phyloP scores from a whole-genome alignment of 192 early-diverging fungal genomes.

The Coemansia furcata region DNA sequence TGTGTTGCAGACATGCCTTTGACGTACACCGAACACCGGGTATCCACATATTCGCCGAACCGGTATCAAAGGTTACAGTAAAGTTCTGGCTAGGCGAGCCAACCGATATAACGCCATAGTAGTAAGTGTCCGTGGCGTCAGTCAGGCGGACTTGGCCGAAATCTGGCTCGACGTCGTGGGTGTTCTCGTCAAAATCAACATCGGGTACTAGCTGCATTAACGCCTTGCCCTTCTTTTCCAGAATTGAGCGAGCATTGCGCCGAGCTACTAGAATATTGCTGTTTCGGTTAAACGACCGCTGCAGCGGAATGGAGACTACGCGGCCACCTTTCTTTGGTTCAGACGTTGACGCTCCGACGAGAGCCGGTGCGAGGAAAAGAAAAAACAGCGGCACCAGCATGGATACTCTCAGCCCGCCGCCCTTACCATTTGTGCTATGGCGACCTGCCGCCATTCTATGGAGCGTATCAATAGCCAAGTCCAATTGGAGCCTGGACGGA shows the following conservation, averaged over 20 bases:
- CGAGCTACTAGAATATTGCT: slow-evolving; percentile 50
- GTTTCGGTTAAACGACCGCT: slow-evolving; percentile 51
- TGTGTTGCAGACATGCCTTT: slow-evolving; percentile 45
- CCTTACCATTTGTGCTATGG: neutral
- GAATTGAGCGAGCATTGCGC: slow-evolving; percentile 21
- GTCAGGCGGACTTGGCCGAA: slow-evolving; percentile 50
- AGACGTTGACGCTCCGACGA: neutral
- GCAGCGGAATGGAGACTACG: slow-evolving; percentile 38
- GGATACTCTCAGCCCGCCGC: slow-evolving; percentile 2
- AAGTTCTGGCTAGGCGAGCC: slow-evolving; percentile 68
- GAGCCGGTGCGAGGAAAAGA: slow-evolving; percentile 9
- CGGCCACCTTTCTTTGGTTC: neutral
- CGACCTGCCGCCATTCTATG: slow-evolving; percentile 9
- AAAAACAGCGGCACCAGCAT: slow-evolving; percentile 15
- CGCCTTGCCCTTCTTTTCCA: slow-evolving; percentile 13
- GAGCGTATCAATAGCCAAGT: neutral
- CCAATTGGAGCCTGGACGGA: neutral
- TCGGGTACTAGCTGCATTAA: slow-evolving; percentile 43
- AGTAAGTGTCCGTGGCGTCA: slow-evolving; percentile 53
- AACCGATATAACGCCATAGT: slow-evolving; percentile 59
- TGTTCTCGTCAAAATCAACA: slow-evolving; percentile 49
- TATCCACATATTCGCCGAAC: slow-evolving; percentile 71
- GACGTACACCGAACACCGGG: slow-evolving; percentile 48
- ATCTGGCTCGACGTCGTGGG: slow-evolving; percentile 44
- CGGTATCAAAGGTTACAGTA: slow-evolving; percentile 70